A percentile compares a stretch with the other conserved stretches of the same genome.
These are phyloP conservation scores for Nannochloropsis granulata DNA, from an alignment of 108 stramenopile species.

Conservation along the genomic window DNA sequence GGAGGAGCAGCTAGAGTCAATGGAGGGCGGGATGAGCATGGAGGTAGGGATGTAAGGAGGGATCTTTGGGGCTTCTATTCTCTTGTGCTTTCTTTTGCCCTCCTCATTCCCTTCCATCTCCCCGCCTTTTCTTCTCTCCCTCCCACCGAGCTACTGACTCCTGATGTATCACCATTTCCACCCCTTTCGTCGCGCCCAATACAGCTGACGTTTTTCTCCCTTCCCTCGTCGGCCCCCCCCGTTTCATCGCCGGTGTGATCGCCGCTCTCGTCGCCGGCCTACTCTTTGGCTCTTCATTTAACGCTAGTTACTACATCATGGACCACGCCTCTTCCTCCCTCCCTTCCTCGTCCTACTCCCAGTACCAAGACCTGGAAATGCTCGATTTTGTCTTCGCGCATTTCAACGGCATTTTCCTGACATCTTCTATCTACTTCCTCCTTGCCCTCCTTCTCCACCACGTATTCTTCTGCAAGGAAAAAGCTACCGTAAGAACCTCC, in stretches of 20 bases:
- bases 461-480: neutral
- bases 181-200: neutral
- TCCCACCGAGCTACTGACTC: neutral
- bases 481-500: neutral
- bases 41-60: neutral
- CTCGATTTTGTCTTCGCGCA: conserved; percentile 20
- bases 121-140: neutral
- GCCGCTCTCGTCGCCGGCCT: conserved; percentile 9
- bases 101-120: neutral
- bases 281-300: conserved; percentile 20
- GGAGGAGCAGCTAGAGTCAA: neutral
- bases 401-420: conserved; percentile 15
- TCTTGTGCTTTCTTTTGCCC: neutral
- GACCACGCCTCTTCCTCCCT: neutral
- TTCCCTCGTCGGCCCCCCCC: neutral
- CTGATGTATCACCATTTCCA: neutral
- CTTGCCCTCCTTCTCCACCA: neutral
- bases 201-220: neutral
- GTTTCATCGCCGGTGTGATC: neutral
- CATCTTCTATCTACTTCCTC: conserved; percentile 4
- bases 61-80: neutral
- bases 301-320: conserved; percentile 23
- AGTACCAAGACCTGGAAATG: neutral
- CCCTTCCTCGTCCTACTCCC: neutral
- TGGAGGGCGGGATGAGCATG: neutral